These are phyloP conservation scores for Pythium phragmiticola DNA, from an alignment of 352 stramenopile genomes.

Conservation along the genomic window DNA sequence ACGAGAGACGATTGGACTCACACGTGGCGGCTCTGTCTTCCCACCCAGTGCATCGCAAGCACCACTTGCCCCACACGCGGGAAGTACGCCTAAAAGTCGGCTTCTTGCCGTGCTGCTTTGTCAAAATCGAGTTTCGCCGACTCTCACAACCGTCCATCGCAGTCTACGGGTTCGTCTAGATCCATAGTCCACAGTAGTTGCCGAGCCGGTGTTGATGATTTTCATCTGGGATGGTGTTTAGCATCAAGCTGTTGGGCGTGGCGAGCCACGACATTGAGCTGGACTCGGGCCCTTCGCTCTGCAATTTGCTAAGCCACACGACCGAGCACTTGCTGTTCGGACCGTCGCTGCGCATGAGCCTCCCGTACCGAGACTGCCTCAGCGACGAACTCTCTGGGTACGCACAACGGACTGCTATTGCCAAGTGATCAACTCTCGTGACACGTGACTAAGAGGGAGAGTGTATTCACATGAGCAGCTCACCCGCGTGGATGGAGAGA, in stretches of 20 bases:
- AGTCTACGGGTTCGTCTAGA: conserved; percentile 51
- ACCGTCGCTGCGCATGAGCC: conserved; percentile 28
- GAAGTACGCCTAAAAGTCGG: conserved; percentile 53
- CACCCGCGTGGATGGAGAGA: conserved; percentile 31
- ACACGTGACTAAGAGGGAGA: neutral
- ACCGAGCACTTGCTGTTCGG: conserved; percentile 46
- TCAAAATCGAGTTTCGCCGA: conserved; percentile 63
- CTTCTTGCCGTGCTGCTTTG: conserved; percentile 67
- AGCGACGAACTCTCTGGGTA: conserved; percentile 31
- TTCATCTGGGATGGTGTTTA: conserved; percentile 6
- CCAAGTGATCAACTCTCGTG: neutral
- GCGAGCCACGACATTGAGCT: conserved; percentile 54
- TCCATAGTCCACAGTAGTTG: neutral
- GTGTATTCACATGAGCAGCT: conserved; percentile 13
- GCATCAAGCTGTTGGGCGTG: conserved; percentile 45
- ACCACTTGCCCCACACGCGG: conserved; percentile 53
- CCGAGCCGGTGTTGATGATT: too few species aligned
- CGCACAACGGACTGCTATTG: neutral
- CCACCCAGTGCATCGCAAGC: conserved; percentile 43
- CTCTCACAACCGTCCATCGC: conserved; percentile 52
- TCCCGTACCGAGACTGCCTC: conserved; percentile 32
- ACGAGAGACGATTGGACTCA: neutral
- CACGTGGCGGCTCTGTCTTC: neutral
- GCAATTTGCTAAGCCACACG: conserved; percentile 58
- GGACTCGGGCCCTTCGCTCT: conserved; percentile 51